Evolutionary conservation across 805 yeast species (phyloP).

Genomic region (Yamadazyma laniorum): DNA sequence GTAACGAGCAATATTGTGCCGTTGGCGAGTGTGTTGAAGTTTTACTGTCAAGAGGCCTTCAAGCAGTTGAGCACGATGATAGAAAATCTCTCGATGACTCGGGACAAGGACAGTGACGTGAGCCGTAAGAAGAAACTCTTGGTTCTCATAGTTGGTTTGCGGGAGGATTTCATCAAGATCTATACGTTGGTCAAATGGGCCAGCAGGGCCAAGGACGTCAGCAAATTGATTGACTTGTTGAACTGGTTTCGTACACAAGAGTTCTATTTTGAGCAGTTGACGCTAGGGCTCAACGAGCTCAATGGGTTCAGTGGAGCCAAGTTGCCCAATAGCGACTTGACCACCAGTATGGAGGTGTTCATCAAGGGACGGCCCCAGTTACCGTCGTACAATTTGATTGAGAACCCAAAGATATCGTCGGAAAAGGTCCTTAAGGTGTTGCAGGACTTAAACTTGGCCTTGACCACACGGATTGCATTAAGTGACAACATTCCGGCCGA

Average conservation of each 20-base stretch:
- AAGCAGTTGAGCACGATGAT: conserved; percentile 59
- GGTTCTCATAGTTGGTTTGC: conserved; percentile 62
- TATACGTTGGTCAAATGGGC: conserved; percentile 92
- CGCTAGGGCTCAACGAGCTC: conserved; percentile 65
- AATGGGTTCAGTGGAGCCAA: conserved; percentile 84
- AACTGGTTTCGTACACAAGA: conserved; percentile 85
- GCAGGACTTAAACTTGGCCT: conserved; percentile 64
- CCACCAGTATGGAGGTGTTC: conserved; percentile 84
- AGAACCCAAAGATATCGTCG: conserved; percentile 49
- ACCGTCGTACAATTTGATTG: conserved; percentile 59
- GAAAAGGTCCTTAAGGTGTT: conserved; percentile 59
- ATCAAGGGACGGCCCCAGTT: conserved; percentile 74
- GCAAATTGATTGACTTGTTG: conserved; percentile 76
- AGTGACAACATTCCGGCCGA: conserved; percentile 61
- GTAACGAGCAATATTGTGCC: conserved; percentile 69
- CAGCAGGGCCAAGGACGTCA: conserved; percentile 65
- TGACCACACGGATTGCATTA: conserved; percentile 73
- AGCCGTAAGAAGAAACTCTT: conserved; percentile 67
- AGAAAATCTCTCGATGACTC: conserved; percentile 52
- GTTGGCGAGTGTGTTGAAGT: conserved; percentile 55
- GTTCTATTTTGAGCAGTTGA: conserved; percentile 56
- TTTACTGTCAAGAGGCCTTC: conserved; percentile 60
- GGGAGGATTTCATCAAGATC: conserved; percentile 81
- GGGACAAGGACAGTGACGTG: conserved; percentile 50
- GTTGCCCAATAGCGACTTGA: conserved; percentile 85